Base-by-base conservation (phyloP, 2,329 filamentous ascomycete species). In the Nigrospora oryzae region DNA sequence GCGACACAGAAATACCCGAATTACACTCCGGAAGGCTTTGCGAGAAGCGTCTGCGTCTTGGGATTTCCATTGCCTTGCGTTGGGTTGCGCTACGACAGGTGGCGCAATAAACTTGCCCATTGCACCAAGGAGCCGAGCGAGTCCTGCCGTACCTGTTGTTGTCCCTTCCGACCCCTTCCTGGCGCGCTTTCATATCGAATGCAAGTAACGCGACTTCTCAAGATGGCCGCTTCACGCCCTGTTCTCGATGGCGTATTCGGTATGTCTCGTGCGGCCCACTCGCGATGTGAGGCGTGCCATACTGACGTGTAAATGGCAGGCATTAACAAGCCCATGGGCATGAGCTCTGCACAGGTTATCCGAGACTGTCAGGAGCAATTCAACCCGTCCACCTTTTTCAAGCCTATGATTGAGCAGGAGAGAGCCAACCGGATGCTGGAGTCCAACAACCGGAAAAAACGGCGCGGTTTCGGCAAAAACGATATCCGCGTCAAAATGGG, bases 281-380 rank as follows among this genome's bases (percentile, higher is more conserved):
- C 33, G 40, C 19, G 19, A 4, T 17, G 36, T 23, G 40, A 35
- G 4, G 31, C 15, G 31, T 16, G 23, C 28, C 45, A 49, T 36
- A 49, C 40, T 10, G 19, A 35, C 15, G 49, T 40, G 42, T 10
- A 36, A 38, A 31, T 38, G 41, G 12, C 55, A 95, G 91, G 88
- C 63, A 85, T 98, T 65, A 89, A 95, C 70, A 98, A 98, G 68
- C 93, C 93, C 28, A 74, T 83, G 57, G 86, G 83, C 57, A 79
- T 91, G 57, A 89, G 85, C 62, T 97, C 91, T 32, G 90, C 90
- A 42, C 88, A 95, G 64, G 85, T 94, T 34, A 80, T 98, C 53
- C 89, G 91, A 61, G 84, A 91, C 59, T 82, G 94, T 47, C 89
- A 97, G 69, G 69, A 75, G 16, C 79, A 84, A 53, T 95, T 97